phyloP scores from a whole-genome alignment of 1,284 basidiomycete species.

The Austroboletus novae-zelandiae region DNA sequence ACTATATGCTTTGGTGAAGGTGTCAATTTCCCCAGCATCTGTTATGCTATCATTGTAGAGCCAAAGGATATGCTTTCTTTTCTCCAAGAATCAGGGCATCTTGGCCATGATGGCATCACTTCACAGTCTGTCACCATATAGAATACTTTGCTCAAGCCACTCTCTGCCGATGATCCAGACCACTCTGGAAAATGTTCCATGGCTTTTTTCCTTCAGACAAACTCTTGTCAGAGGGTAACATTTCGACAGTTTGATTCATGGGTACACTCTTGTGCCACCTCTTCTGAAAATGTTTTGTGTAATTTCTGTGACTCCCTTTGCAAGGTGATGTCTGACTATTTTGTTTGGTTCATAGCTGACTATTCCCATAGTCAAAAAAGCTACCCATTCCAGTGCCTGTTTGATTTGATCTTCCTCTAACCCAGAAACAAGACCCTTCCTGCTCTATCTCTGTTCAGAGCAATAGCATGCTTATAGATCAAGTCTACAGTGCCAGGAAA shows the following conservation, averaged over 20 bases:
- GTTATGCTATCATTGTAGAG: background rate
- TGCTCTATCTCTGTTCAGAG: too few species aligned
- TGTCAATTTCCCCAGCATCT: conserved; percentile 1
- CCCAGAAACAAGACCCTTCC: too few species aligned
- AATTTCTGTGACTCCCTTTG: background rate
- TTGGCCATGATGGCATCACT: background rate
- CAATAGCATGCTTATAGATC: too few species aligned
- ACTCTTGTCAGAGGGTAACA: background rate
- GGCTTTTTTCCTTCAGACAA: background rate
- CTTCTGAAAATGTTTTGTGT: background rate
- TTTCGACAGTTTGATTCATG: background rate
- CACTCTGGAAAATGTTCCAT: background rate
- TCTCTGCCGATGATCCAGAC: background rate
- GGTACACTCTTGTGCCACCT: background rate
- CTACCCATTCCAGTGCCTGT: too few species aligned
- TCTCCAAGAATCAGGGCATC: conserved; percentile 4
- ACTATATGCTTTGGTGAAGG: conserved; percentile 3
- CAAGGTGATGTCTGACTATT: too few species aligned
- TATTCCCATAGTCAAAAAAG: too few species aligned
- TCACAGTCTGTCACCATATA: background rate
- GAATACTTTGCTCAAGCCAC: background rate
- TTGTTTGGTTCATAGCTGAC: too few species aligned
- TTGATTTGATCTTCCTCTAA: too few species aligned
- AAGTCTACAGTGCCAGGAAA: background rate
- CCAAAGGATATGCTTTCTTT: conserved; percentile 1